These are phyloP conservation scores for Trichosporon sp. DNA, from an alignment of 1,284 basidiomycete species.

Conservation along the genomic window DNA sequence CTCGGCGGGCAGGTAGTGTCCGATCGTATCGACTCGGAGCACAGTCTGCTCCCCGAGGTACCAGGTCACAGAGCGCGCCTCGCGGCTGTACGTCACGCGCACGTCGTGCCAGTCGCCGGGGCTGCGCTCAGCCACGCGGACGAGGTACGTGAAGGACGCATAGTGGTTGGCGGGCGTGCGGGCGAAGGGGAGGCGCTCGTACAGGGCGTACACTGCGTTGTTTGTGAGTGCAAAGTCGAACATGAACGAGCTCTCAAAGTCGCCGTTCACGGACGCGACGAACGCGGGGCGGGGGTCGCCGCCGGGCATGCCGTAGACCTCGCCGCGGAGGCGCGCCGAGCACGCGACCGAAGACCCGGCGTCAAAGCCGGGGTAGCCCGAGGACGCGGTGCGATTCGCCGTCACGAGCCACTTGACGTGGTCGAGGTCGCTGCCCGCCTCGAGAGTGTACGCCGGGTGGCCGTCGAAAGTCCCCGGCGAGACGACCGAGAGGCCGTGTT, in stretches of 20 bases:
- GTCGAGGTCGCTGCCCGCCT: slow-evolving; percentile 7
- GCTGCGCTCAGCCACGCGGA: neutral
- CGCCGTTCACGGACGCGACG: neutral
- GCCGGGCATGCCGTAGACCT: neutral
- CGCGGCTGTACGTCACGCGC: neutral
- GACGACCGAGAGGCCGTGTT: neutral
- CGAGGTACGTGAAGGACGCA: neutral
- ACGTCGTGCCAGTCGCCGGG: neutral
- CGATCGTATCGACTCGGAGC: neutral
- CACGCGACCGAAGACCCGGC: neutral
- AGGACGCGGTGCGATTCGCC: neutral
- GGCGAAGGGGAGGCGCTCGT: neutral
- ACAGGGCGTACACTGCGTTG: neutral
- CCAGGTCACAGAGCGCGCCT: neutral
- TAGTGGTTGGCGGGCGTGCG: neutral
- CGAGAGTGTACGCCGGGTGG: slow-evolving; percentile 4
- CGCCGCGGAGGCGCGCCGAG: neutral
- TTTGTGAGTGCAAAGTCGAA: neutral
- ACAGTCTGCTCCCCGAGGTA: neutral
- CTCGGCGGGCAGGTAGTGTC: neutral
- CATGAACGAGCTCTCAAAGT: neutral
- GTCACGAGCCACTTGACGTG: slow-evolving; percentile 13
- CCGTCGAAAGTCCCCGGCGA: neutral
- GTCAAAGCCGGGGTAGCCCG: slow-evolving; percentile 9
- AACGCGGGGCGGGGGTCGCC: neutral